Conservation (phyloP, 805 yeast genomes). For the Candida nemodendra region DNA sequence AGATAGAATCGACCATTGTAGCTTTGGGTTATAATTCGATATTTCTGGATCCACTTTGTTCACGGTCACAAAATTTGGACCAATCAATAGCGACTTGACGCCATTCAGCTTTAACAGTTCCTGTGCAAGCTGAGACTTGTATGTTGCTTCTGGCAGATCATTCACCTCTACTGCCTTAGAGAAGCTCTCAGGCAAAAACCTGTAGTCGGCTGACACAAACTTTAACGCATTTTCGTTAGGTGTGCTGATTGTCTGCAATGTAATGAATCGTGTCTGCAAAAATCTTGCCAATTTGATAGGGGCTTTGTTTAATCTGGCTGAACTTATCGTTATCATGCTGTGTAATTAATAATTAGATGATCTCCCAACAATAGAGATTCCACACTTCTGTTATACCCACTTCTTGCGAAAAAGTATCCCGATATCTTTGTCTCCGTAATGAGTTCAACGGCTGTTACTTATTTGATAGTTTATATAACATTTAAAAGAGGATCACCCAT, state of each 20-base stretch:
- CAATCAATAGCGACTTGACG: constrained; percentile 70
- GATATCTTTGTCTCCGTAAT: too few species aligned
- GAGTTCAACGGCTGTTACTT: too few species aligned
- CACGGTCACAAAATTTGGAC: constrained; percentile 70
- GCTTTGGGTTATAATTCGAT: constrained; percentile 31
- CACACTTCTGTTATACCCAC: too few species aligned
- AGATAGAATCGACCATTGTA: constrained; percentile 31
- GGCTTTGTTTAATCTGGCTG: too few species aligned
- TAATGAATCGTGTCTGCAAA: constrained; percentile 14
- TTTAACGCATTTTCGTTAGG: constrained; percentile 78
- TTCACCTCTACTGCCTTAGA: constrained; percentile 51
- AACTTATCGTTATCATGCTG: too few species aligned
- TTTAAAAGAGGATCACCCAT: too few species aligned
- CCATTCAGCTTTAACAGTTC: constrained; percentile 59
- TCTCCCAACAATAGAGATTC: too few species aligned
- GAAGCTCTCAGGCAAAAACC: constrained; percentile 44
- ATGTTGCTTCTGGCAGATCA: constrained; percentile 50
- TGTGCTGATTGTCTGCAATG: constrained; percentile 50
- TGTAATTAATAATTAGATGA: too few species aligned
- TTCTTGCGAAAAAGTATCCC: too few species aligned
- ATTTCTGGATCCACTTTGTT: constrained; percentile 46
- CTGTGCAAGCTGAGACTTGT: constrained; percentile 62
- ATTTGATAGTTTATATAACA: too few species aligned
- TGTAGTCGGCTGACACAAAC: constrained; percentile 49
- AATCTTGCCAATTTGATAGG: too few species aligned